Conservation (phyloP, 768 basidiomycete species). For the Suillus subalutaceus region DNA sequence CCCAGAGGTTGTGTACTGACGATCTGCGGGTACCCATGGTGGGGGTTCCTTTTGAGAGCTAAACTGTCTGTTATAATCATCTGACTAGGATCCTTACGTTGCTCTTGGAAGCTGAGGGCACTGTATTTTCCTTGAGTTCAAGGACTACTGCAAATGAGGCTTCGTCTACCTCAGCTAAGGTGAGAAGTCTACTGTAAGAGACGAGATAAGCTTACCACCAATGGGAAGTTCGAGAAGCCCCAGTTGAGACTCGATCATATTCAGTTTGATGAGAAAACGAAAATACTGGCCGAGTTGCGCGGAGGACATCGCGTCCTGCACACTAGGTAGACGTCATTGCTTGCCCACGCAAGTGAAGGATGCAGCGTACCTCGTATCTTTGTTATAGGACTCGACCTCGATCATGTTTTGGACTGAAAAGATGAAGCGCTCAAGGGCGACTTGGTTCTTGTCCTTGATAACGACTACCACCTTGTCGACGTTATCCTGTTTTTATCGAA, state of each 20-base stretch:
- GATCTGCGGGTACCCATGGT: slow-evolving; percentile 79
- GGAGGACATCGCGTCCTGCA: slow-evolving; percentile 70
- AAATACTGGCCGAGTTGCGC: slow-evolving; percentile 73
- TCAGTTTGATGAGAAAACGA: slow-evolving; percentile 80
- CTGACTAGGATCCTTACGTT: slow-evolving; percentile 38
- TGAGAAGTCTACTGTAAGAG: slow-evolving; percentile 4
- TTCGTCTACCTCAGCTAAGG: slow-evolving; percentile 49
- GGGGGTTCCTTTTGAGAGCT: slow-evolving; percentile 55
- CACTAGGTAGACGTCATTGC: slow-evolving; percentile 42
- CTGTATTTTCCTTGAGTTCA: slow-evolving; percentile 71
- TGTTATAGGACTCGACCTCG: slow-evolving; percentile 67
- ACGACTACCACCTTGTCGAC: slow-evolving; percentile 82
- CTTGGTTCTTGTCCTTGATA: slow-evolving; percentile 79
- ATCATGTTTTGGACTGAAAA: slow-evolving; percentile 88
- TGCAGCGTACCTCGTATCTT: slow-evolving; percentile 59
- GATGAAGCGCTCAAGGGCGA: slow-evolving; percentile 87
- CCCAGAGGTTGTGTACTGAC: slow-evolving; percentile 69
- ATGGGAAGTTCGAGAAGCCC: slow-evolving; percentile 51
- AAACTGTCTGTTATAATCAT: neutral
- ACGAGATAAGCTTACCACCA: slow-evolving; percentile 40
- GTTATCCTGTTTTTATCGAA: slow-evolving; percentile 55
- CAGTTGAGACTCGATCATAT: slow-evolving; percentile 74
- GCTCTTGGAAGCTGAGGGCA: slow-evolving; percentile 52
- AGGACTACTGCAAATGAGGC: slow-evolving; percentile 82
- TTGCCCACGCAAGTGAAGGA: neutral